Evolutionary conservation across 495 filamentous ascomycete genomes (phyloP).

Genomic region (Daldinia loculata): DNA sequence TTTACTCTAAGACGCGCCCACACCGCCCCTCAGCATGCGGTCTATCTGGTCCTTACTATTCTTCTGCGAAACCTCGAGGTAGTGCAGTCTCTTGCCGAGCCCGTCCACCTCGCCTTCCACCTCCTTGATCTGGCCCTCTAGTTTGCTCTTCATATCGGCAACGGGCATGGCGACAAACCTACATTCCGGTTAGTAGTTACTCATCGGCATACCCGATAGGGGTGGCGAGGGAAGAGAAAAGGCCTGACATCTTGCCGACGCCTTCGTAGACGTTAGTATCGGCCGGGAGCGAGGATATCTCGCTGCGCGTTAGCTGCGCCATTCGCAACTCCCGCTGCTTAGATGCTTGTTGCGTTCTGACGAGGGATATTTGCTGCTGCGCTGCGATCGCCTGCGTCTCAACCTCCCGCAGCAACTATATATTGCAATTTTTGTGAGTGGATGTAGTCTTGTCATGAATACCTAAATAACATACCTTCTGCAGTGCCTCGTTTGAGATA

Average conservation of each 20-base stretch:
- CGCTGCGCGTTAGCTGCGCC: constrained; percentile 84
- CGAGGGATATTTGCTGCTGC: constrained; percentile 90
- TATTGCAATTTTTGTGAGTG: constrained; percentile 7
- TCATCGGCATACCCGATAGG: constrained; percentile 5
- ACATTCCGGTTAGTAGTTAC: constrained; percentile 17
- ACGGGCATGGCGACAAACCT: constrained; percentile 91
- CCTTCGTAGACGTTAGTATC: constrained; percentile 91
- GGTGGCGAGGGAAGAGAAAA: neutral
- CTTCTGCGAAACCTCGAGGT: constrained; percentile 92
- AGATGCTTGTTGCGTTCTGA: constrained; percentile 81
- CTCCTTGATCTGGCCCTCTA: constrained; percentile 77
- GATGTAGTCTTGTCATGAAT: neutral
- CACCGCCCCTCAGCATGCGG: constrained; percentile 66
- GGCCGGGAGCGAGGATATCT: constrained; percentile 78
- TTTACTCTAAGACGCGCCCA: constrained; percentile 26
- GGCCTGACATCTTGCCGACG: constrained; percentile 90
- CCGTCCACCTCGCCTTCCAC: constrained; percentile 78
- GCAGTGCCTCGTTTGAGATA: constrained; percentile 92
- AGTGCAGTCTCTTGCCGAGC: constrained; percentile 89
- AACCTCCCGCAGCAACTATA: constrained; percentile 90
- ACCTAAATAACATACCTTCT: constrained; percentile 70
- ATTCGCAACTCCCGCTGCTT: constrained; percentile 91
- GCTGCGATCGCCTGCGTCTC: constrained; percentile 86
- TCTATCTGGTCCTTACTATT: constrained; percentile 91
- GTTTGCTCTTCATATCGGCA: constrained; percentile 73